Evolutionary conservation across 352 stramenopile genomes (phyloP), one percentile per base, ranked within the genome.

Genomic region (Globisporangium camurandrum): DNA sequence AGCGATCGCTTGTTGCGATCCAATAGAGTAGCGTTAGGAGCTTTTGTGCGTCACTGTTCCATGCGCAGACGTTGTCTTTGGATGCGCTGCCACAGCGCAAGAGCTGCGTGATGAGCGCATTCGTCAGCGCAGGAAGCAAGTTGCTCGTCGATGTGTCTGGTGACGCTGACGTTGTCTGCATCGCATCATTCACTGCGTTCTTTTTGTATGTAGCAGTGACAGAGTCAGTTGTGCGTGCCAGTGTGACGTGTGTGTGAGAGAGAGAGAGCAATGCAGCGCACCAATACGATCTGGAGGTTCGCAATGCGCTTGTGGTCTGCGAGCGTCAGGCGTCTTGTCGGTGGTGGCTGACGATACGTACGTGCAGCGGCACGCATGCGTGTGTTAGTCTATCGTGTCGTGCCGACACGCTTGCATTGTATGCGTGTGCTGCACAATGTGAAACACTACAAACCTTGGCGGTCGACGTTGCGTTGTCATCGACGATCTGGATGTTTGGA

Each of bases 301-400:
- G 71, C 66, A 59, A 90, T 80, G 12, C 57, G 59, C 42, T 80
- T 83, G 62, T 90, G 75, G 49, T 90, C 79, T 34, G 57, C 53
- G 43, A 80, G 51, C 7, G 59, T 63, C 47, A 80, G 36, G 12
- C 74, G 54, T 42, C 59, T 64, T 20, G 61, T 54, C 41, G 26
- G 34, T 23, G 39, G 34, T 22, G 36, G 24, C 11, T 34, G 66
- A 23, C 10, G 36, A 24, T 9, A 27, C 17, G 51, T 24, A 51
- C 1, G 11, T 8, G n/a, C 19, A 24, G n/a, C 12, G 33, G 12
- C 1, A 39, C 8, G 1, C 33, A 6, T 20, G 14, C 17, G 33
- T 39, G 33, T 6, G 33, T 39, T 2, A 39, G 33, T 14, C 2
- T 17, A 39, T 39, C n/a, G n/a, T n/a, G n/a, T n/a, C n/a, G n/a